Evolutionary conservation across 768 basidiomycete species (phyloP), one percentile per base, ranked within the genome.

Genomic region (Pholiota conissans): DNA sequence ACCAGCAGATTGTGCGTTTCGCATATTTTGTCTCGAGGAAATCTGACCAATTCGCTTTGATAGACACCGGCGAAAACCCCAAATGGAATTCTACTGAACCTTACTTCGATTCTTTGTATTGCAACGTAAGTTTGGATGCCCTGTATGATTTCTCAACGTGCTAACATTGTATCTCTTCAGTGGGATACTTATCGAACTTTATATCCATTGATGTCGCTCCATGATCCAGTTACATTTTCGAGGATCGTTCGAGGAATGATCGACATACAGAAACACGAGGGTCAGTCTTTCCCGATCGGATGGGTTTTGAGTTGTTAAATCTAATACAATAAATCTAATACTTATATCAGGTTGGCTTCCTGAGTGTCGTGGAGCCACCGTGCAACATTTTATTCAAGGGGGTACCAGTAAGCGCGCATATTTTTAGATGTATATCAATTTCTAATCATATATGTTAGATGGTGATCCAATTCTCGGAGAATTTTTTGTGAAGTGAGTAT

Each of bases 111-210:
- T 85, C 85, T 0, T 76, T 86, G 50, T 87, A 88, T 59, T 88
- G 86, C 70, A 87, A 87, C 56, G 85, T 84, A 58, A n/a, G 80
- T 52, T 40, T 5, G 26, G 22, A 3, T 14, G 22, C 18, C 20
- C 14, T 24, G 14, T 7, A 22, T 30, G 24, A 9, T 5, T 40
- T 32, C n/a, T 27, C 2, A 5, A 13, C n/a, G 14, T 47, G 26
- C 52, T 55, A 3, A 27, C 30, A 48, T 10, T 34, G 54, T 11
- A 14, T 22, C 18, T 29, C 47, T 2, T 13, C 53, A 86, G 84
- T 85, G 85, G 86, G 85, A 87, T 59, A 86, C 85, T 1, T 86
- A 82, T 64, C 76, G 85, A 14, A 85, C 84, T 0, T 70, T 87
- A 9, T 87, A 79, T 63, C 81, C 86, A 0, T 72, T 86, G 35